Evolutionary conservation across 495 filamentous ascomycete species (phyloP).

Genomic region (Neurospora sp.): DNA sequence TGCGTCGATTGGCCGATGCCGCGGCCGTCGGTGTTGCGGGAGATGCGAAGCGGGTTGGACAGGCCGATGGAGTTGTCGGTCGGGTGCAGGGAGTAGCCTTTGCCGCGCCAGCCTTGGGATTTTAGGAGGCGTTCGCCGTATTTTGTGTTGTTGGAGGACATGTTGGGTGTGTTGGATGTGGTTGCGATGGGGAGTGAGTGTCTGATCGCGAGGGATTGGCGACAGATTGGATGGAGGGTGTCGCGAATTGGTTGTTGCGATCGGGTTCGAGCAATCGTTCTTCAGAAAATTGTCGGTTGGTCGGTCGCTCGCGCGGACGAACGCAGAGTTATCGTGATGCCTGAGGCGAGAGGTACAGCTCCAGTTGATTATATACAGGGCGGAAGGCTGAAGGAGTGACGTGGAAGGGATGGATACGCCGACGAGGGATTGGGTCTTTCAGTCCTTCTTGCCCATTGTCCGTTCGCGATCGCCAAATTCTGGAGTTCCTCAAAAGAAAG

Average conservation of each 20-base stretch:
- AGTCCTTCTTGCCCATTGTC: not conserved
- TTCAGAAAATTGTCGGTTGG: not conserved
- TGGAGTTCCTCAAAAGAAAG: not conserved
- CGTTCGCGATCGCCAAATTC: not conserved
- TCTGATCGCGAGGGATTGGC: not conserved
- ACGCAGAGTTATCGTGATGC: not conserved
- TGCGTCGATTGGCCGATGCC: slow-evolving; percentile 61
- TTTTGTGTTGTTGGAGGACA: not conserved
- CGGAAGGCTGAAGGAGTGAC: not conserved
- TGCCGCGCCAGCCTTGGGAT: slow-evolving; percentile 69
- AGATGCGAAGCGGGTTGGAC: slow-evolving; percentile 55
- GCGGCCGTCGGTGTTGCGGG: slow-evolving; percentile 56
- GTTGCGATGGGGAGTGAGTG: not conserved
- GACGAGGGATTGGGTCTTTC: not conserved
- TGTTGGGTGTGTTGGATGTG: not conserved
- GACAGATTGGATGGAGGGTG: not conserved
- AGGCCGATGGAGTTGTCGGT: slow-evolving; percentile 55
- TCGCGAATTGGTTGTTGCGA: not conserved
- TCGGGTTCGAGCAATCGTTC: not conserved
- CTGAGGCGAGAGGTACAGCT: not conserved
- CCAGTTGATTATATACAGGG: not conserved
- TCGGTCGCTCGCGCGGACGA: not conserved
- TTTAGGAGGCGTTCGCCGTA: slow-evolving; percentile 36
- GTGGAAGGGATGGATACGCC: not conserved
- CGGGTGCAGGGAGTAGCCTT: slow-evolving; percentile 63